Percentiles rank a stretch among this genome's conserved stretches.
Evolutionary conservation across 2,329 filamentous ascomycete genomes (phyloP).

Genomic region (Alternaria novae-zelandiae): DNA sequence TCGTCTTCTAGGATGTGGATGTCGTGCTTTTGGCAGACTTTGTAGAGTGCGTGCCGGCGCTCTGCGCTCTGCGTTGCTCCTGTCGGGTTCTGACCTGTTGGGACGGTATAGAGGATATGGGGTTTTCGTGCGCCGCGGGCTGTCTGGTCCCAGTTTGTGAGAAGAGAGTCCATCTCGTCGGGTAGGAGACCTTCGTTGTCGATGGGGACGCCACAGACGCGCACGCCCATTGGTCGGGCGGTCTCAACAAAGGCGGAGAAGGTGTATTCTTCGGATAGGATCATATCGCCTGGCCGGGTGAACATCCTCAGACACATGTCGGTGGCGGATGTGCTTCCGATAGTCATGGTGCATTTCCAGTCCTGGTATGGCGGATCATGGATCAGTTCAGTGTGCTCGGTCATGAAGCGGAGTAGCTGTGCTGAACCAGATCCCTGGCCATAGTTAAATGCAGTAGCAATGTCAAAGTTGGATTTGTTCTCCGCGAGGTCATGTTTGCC

Average conservation of each 20-base stretch:
- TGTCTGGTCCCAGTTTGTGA: conserved; percentile 70
- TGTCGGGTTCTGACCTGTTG: conserved; percentile 89
- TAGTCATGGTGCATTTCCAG: conserved; percentile 83
- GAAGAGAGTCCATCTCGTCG: conserved; percentile 65
- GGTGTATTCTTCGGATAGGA: conserved; percentile 89
- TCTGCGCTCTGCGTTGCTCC: conserved; percentile 77
- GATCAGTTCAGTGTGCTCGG: conserved; percentile 93
- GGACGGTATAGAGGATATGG: conserved; percentile 72
- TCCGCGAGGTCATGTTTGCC: conserved; percentile 84
- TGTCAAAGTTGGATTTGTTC: conserved; percentile 70
- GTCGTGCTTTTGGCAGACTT: conserved; percentile 81
- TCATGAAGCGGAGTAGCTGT: conserved; percentile 87
- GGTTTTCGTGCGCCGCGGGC: conserved; percentile 65
- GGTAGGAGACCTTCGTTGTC: conserved; percentile 71
- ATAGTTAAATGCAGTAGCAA: conserved; percentile 91
- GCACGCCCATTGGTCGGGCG: conserved; percentile 67
- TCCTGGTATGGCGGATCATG: conserved; percentile 87
- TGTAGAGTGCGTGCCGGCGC: conserved; percentile 75
- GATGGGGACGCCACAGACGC: conserved; percentile 66
- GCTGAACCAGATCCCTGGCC: conserved; percentile 84
- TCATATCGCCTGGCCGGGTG: conserved; percentile 73
- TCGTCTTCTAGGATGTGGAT: conserved; percentile 90
- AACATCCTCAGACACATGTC: conserved; percentile 87
- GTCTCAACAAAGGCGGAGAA: conserved; percentile 80
- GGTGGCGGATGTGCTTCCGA: conserved; percentile 84